phyloP scores from a whole-genome alignment of 768 basidiomycete species.

The Mycena albidolilacea region DNA sequence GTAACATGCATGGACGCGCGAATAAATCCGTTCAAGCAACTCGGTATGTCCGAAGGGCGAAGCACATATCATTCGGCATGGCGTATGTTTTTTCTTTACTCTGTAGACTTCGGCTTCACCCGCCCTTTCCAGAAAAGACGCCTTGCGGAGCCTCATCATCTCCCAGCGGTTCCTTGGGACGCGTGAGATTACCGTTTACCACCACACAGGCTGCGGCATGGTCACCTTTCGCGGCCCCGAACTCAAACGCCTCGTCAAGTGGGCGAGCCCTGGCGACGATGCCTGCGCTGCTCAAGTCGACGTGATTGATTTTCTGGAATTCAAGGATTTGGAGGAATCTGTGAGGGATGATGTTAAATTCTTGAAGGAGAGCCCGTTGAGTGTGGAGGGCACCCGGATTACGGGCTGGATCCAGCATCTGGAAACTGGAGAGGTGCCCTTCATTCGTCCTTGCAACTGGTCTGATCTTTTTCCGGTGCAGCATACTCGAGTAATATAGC shows the following conservation, averaged over 20 bases:
- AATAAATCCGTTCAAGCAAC: constrained; percentile 71
- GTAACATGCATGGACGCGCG: constrained; percentile 74
- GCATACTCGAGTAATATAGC: constrained; percentile 39
- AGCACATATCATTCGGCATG: constrained; percentile 76
- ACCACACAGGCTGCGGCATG: constrained; percentile 84
- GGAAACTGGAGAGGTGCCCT: constrained; percentile 69
- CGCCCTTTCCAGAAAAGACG: constrained; percentile 58
- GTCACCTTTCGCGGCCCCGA: constrained; percentile 69
- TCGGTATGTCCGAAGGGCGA: constrained; percentile 78
- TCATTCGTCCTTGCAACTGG: background rate
- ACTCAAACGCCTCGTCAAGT: constrained; percentile 66
- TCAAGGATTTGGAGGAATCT: constrained; percentile 64
- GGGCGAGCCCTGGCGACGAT: constrained; percentile 53
- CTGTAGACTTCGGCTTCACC: constrained; percentile 38
- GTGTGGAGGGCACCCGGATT: constrained; percentile 66
- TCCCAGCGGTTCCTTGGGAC: constrained; percentile 83
- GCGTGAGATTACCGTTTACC: constrained; percentile 75
- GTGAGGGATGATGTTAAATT: constrained; percentile 73
- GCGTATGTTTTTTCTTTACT: constrained; percentile 58
- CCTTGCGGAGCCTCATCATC: constrained; percentile 76
- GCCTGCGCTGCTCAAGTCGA: constrained; percentile 52
- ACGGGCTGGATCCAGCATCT: constrained; percentile 82
- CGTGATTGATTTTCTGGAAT: constrained; percentile 70
- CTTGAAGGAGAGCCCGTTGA: constrained; percentile 68
- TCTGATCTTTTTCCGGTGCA: constrained; percentile 7